Evolutionary conservation across 2,329 filamentous ascomycete species (phyloP).

Genomic region (Epichloe sylvatica): DNA sequence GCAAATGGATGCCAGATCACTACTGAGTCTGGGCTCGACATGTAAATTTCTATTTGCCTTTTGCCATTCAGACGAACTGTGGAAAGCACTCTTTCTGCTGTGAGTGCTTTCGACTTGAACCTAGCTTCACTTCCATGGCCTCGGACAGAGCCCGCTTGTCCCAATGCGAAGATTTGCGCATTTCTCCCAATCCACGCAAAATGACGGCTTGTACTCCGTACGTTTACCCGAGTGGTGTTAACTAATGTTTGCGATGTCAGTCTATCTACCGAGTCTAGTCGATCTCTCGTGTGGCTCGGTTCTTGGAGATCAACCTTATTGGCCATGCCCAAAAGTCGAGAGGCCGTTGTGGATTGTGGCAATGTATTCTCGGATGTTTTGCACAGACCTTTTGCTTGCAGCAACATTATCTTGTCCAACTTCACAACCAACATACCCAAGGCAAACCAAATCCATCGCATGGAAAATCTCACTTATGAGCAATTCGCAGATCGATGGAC

Average conservation of each 20-base stretch:
- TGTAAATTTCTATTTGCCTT: slow-evolving; percentile 83
- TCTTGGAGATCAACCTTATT: slow-evolving; percentile 76
- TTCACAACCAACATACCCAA: slow-evolving; percentile 60
- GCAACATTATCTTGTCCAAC: slow-evolving; percentile 52
- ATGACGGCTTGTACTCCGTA: background rate
- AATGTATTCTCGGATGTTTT: slow-evolving; percentile 81
- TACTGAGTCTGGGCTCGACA: slow-evolving; percentile 57
- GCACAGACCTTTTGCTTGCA: slow-evolving; percentile 74
- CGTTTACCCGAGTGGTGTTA: background rate
- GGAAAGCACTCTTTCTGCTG: slow-evolving; percentile 75
- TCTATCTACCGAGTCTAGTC: slow-evolving; percentile 18
- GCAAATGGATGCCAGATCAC: slow-evolving; percentile 46
- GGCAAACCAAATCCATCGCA: slow-evolving; percentile 56
- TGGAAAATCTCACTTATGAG: slow-evolving; percentile 52
- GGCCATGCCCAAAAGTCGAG: slow-evolving; percentile 34
- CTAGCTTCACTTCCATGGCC: background rate
- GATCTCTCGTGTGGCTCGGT: slow-evolving; percentile 49
- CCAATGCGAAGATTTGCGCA: slow-evolving; percentile 7
- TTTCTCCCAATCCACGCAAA: background rate
- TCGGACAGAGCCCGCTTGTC: background rate
- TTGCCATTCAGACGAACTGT: slow-evolving; percentile 70
- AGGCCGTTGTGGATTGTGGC: slow-evolving; percentile 53
- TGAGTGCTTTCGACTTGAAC: slow-evolving; percentile 37
- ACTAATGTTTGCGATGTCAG: slow-evolving; percentile 8
- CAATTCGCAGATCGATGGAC: slow-evolving; percentile 69